A percentile compares a stretch with the other conserved stretches of the same genome.
These are phyloP conservation scores for Kalmusia sp. DNA, from an alignment of 2,329 filamentous ascomycete species.

Conservation along the genomic window DNA sequence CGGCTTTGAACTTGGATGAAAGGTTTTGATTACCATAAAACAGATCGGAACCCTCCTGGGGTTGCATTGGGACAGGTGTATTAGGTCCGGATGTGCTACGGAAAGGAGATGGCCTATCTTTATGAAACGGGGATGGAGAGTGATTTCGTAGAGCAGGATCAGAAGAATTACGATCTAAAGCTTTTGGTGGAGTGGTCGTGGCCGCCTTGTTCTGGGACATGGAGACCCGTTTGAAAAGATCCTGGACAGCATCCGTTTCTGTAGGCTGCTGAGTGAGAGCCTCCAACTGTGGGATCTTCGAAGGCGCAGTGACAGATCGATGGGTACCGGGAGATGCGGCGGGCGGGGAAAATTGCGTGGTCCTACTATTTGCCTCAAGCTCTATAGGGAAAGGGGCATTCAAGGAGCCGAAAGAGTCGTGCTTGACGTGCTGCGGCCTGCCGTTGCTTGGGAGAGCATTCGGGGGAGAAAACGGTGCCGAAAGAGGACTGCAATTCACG, in stretches of 20 bases:
- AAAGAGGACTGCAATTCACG: conserved; percentile 52
- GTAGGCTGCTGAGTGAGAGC: conserved; percentile 48
- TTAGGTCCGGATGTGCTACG: conserved; percentile 42
- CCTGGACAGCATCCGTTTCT: conserved; percentile 52
- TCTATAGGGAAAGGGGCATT: conserved; percentile 72
- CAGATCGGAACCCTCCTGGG: conserved; percentile 35
- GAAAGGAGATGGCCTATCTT: conserved; percentile 33
- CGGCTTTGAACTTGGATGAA: conserved; percentile 57
- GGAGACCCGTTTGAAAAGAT: conserved; percentile 50
- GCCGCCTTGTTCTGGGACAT: conserved; percentile 38
- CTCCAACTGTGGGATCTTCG: conserved; percentile 33
- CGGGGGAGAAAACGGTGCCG: conserved; percentile 22
- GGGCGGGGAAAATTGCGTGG: conserved; percentile 29
- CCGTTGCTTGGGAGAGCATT: conserved; percentile 25
- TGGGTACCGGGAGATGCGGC: conserved; percentile 28
- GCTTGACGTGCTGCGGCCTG: conserved; percentile 46
- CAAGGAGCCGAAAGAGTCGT: conserved; percentile 55
- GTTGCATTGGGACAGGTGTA: conserved; percentile 33
- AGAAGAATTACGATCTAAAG: conserved; percentile 27
- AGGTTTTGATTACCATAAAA: conserved; percentile 56
- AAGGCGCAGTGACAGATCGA: conserved; percentile 42
- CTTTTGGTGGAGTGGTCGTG: conserved; percentile 30
- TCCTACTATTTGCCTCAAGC: conserved; percentile 55
- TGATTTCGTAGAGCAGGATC: conserved; percentile 35
- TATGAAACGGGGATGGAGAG: conserved; percentile 51